phyloP scores from a whole-genome alignment of 306 rosid species.

The Quercus rubra region DNA sequence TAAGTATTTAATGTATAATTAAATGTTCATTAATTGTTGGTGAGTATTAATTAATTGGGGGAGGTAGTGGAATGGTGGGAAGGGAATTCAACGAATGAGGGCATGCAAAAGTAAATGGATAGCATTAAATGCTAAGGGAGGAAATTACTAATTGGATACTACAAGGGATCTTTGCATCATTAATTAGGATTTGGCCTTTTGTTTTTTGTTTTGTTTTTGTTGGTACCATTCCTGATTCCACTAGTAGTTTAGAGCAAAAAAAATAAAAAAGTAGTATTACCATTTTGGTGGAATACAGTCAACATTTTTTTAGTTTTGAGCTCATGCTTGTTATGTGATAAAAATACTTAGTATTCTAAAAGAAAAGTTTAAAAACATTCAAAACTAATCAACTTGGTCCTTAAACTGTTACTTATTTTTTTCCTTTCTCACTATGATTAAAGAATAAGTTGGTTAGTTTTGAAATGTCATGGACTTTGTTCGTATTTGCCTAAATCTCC shows the following conservation, averaged over 20 bases:
- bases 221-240: too few relatives aligned
- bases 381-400: too few relatives aligned
- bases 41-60: slow-evolving; percentile 46
- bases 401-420: too few relatives aligned
- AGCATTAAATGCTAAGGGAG: slow-evolving; percentile 51
- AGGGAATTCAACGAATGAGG: slow-evolving; percentile 58
- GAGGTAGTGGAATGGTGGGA: slow-evolving; percentile 53
- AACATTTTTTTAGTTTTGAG: too few relatives aligned
- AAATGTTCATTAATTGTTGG: slow-evolving; percentile 50
- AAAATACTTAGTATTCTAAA: too few relatives aligned
- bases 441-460: too few relatives aligned
- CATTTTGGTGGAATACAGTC: not conserved
- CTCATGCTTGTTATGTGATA: too few relatives aligned
- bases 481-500: too few relatives aligned
- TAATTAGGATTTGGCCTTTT: not conserved
- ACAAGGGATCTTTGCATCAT: not conserved
- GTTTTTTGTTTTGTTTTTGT: not conserved
- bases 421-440: too few relatives aligned
- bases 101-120: slow-evolving; percentile 49
- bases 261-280: not conserved
- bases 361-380: too few relatives aligned
- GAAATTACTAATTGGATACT: not conserved
- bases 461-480: too few relatives aligned
- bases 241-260: too few relatives aligned
- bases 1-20: slow-evolving; percentile 30